Evolutionary conservation across 495 filamentous ascomycete genomes (phyloP).

Genomic region (Immersiella caudata): DNA sequence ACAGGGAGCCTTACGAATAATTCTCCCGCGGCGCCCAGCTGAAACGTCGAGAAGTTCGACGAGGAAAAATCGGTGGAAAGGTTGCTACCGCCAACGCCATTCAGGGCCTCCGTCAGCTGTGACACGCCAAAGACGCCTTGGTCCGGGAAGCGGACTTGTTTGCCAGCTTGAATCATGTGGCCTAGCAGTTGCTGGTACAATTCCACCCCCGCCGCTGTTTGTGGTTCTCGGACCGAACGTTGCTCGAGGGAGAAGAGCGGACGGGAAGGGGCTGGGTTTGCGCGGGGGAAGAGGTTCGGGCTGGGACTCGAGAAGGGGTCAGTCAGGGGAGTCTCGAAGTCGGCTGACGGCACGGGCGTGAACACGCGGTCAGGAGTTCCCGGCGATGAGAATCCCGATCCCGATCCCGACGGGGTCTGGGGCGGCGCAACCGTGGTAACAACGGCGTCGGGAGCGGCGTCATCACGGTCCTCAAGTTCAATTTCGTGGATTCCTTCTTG

Average conservation of each 20-base stretch:
- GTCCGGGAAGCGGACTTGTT: background rate
- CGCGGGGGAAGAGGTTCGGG: background rate
- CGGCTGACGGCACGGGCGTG: background rate
- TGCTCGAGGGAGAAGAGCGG: background rate
- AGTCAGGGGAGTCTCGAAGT: constrained; percentile 4
- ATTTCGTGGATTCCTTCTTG: constrained; percentile 10
- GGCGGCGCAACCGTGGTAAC: background rate
- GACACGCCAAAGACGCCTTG: background rate
- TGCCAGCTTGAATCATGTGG: constrained; percentile 4
- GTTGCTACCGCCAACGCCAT: background rate
- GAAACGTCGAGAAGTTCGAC: background rate
- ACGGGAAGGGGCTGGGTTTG: background rate
- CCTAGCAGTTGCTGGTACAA: background rate
- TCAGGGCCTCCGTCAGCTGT: background rate
- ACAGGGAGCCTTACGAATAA: constrained; percentile 4
- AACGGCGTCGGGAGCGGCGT: background rate
- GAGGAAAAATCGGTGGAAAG: background rate
- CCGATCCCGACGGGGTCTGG: background rate
- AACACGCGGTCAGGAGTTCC: constrained; percentile 1
- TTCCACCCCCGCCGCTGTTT: background rate
- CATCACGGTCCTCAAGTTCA: background rate
- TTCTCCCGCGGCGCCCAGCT: constrained; percentile 10
- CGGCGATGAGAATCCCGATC: background rate
- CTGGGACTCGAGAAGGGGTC: constrained; percentile 8
- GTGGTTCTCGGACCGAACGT: background rate